Evolutionary conservation across 75 land plant species (phyloP).

Genomic region (Picea sitchensis): DNA sequence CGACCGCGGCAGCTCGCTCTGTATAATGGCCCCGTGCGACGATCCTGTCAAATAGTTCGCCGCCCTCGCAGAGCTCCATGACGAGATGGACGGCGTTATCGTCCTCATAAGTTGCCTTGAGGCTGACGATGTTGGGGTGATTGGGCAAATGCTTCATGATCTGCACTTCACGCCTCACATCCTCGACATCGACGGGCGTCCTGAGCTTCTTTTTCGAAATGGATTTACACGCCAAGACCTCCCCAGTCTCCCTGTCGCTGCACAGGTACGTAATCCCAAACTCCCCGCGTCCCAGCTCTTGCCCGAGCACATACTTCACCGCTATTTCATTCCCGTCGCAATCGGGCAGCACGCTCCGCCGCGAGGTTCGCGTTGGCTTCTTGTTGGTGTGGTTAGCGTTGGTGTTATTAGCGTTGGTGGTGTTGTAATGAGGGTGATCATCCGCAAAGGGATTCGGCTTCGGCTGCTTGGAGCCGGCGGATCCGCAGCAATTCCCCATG

Average conservation of each 20-base stretch:
- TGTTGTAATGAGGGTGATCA: constrained; percentile 21
- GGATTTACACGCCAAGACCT: constrained; percentile 70
- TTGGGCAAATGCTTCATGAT: constrained; percentile 78
- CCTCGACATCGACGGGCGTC: constrained; percentile 73
- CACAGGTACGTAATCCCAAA: constrained; percentile 81
- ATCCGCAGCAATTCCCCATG: constrained; percentile 79
- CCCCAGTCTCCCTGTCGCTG: constrained; percentile 41
- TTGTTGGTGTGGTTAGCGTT: too few relatives aligned
- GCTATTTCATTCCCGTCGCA: constrained; percentile 36
- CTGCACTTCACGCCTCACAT: constrained; percentile 79
- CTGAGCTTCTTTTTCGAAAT: constrained; percentile 81
- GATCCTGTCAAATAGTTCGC: constrained; percentile 78
- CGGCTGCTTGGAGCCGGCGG: constrained; percentile 12
- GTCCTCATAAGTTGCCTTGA: constrained; percentile 76
- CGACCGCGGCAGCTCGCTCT: constrained; percentile 74
- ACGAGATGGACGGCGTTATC: constrained; percentile 76
- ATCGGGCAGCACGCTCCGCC: constrained; percentile 33
- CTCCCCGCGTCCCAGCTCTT: constrained; percentile 75
- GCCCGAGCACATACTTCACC: constrained; percentile 39
- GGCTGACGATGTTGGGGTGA: constrained; percentile 71
- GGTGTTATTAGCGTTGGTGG: neutral
- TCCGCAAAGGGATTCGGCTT: constrained; percentile 50
- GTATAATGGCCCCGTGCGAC: constrained; percentile 74
- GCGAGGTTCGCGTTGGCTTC: neutral
- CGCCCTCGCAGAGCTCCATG: constrained; percentile 90